Conservation (phyloP, 768 basidiomycete species). For the Exsudoporus frostii region DNA sequence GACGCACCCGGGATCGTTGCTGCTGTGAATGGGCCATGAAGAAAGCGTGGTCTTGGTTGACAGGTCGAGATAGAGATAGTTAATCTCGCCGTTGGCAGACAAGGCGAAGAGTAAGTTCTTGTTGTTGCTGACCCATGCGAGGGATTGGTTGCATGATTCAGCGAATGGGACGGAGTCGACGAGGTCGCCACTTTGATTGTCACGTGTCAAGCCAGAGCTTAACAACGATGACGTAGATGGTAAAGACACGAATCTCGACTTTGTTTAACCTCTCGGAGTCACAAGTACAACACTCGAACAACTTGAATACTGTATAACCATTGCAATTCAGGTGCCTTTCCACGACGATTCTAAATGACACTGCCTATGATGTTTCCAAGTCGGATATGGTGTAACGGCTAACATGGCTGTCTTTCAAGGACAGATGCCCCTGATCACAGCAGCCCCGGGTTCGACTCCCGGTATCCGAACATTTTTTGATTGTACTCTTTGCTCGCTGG, state of each 20-base stretch:
- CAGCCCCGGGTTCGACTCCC: constrained; percentile 36
- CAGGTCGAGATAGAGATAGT: background rate
- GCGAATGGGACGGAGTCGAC: background rate
- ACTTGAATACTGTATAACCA: too few species aligned
- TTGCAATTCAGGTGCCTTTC: too few species aligned
- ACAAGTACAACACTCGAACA: too few species aligned
- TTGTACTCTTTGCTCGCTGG: fast-evolving
- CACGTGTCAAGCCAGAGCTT: too few species aligned
- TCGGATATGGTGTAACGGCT: constrained; percentile 37
- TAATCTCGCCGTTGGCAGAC: background rate
- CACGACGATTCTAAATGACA: background rate
- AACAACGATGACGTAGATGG: too few species aligned
- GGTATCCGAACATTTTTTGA: constrained; percentile 32
- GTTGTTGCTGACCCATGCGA: background rate
- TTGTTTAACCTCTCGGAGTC: too few species aligned
- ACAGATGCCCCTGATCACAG: constrained; percentile 22
- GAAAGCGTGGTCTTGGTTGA: background rate
- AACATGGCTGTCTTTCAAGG: constrained; percentile 36
- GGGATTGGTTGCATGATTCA: background rate
- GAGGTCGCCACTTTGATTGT: background rate
- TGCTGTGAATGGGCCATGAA: background rate
- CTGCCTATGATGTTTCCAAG: background rate
- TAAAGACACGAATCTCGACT: too few species aligned
- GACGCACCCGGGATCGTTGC: background rate
- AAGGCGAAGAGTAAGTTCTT: background rate